Evolutionary conservation across 768 basidiomycete genomes (phyloP).

Genomic region (Agrocybe pediades): DNA sequence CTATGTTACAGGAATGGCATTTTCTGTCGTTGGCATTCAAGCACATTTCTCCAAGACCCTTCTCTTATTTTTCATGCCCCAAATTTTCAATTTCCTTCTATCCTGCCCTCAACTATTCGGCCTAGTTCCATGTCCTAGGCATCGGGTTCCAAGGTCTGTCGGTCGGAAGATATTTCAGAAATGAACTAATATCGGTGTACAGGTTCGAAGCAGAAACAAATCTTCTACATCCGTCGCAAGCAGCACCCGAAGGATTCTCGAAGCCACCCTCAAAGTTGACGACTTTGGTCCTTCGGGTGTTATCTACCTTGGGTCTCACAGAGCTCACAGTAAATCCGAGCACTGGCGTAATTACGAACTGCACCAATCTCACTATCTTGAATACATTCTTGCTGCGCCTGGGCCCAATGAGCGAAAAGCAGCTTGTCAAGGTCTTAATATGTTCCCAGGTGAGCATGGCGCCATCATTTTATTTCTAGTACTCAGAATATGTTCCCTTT

Average conservation of each 20-base stretch:
- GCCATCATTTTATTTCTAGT: constrained; percentile 4
- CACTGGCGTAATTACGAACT: constrained; percentile 62
- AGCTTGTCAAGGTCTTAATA: constrained; percentile 73
- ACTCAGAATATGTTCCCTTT: constrained; percentile 3
- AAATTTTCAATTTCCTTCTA: constrained; percentile 95
- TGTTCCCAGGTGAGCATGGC: constrained; percentile 62
- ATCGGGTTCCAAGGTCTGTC: constrained; percentile 84
- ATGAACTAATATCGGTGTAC: constrained; percentile 9
- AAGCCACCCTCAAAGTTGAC: constrained; percentile 58
- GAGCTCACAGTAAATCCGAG: constrained; percentile 56
- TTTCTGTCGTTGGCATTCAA: constrained; percentile 96
- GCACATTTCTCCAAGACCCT: constrained; percentile 98
- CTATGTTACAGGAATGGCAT: constrained; percentile 98
- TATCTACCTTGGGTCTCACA: constrained; percentile 68
- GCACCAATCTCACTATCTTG: constrained; percentile 90
- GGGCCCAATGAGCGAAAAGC: constrained; percentile 86
- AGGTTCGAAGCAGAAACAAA: constrained; percentile 80
- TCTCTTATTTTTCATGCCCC: constrained; percentile 94
- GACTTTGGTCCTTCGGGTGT: constrained; percentile 52
- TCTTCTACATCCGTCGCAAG: constrained; percentile 76
- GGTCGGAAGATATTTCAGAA: neutral
- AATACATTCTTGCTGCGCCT: constrained; percentile 80
- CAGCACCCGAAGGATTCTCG: constrained; percentile 45
- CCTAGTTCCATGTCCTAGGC: constrained; percentile 90
- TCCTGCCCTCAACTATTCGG: constrained; percentile 96